Evolutionary conservation across 805 yeast genomes (phyloP).

Genomic region (Kluyveromyces starmeri): DNA sequence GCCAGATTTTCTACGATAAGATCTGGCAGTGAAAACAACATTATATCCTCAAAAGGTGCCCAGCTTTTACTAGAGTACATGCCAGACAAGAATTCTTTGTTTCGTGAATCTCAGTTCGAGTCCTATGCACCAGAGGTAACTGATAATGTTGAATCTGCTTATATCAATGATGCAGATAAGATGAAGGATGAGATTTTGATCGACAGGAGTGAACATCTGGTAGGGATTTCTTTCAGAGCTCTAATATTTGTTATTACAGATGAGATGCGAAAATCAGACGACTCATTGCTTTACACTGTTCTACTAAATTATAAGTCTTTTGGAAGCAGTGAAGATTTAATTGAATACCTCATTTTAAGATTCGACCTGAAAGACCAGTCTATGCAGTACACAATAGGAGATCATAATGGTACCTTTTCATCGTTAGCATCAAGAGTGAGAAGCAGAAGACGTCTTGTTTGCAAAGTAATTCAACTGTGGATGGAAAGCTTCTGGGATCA

Average conservation of each 20-base stretch:
- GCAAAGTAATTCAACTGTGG: slow-evolving; percentile 72
- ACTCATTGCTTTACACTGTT: slow-evolving; percentile 62
- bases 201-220: slow-evolving; percentile 37
- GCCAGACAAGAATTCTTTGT: slow-evolving; percentile 30
- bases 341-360: slow-evolving; percentile 58
- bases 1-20: slow-evolving; percentile 31
- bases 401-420: slow-evolving; percentile 32
- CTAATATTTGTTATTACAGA: slow-evolving; percentile 58
- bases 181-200: slow-evolving; percentile 34
- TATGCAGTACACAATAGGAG: slow-evolving; percentile 26
- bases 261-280: slow-evolving; percentile 53
- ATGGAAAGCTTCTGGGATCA: slow-evolving; percentile 83
- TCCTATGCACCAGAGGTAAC: slow-evolving; percentile 27
- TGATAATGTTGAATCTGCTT: slow-evolving; percentile 10
- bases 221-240: slow-evolving; percentile 68
- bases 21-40: slow-evolving; percentile 19
- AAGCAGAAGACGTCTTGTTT: slow-evolving; percentile 57
- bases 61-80: slow-evolving; percentile 29
- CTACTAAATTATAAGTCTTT: slow-evolving; percentile 70
- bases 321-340: slow-evolving; percentile 54
- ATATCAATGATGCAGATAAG: slow-evolving; percentile 17
- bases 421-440: slow-evolving; percentile 39
- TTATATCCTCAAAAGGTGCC: slow-evolving; percentile 22
- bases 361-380: slow-evolving; percentile 43
- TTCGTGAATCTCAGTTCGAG: slow-evolving; percentile 31